Percentiles rank a stretch among this genome's conserved stretches.
Evolutionary conservation across 1,284 basidiomycete genomes (phyloP).

Genomic region (Pascua guehoae): DNA sequence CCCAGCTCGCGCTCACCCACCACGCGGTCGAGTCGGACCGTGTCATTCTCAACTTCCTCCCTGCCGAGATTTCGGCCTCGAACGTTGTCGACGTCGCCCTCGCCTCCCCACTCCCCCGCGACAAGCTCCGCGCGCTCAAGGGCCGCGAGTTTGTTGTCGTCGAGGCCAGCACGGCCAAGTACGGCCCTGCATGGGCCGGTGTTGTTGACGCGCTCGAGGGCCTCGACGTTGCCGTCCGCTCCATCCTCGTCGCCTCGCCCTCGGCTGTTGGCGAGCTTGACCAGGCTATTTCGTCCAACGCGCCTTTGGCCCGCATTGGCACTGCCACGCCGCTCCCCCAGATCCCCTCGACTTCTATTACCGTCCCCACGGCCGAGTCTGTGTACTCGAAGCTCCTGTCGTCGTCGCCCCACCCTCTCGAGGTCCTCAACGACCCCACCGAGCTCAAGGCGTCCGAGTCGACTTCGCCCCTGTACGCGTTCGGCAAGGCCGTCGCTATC

Average conservation of each 20-base stretch:
- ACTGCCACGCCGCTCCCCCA: slow-evolving; percentile 26
- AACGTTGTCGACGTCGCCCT: slow-evolving; percentile 65
- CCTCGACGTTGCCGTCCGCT: slow-evolving; percentile 36
- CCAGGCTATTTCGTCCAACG: slow-evolving; percentile 32
- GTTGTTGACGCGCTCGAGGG: slow-evolving; percentile 42
- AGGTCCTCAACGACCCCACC: slow-evolving; percentile 75
- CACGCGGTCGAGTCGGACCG: slow-evolving; percentile 56
- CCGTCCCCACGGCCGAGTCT: slow-evolving; percentile 77
- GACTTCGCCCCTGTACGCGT: slow-evolving; percentile 87
- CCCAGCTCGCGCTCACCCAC: slow-evolving; percentile 55
- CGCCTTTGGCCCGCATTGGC: slow-evolving; percentile 38
- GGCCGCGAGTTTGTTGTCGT: slow-evolving; percentile 74
- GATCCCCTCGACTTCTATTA: slow-evolving; percentile 53
- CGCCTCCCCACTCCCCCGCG: slow-evolving; percentile 62
- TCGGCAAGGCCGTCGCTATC: slow-evolving; percentile 83
- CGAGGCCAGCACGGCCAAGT: slow-evolving; percentile 78
- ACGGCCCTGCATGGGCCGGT: slow-evolving; percentile 61
- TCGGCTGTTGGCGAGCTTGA: slow-evolving; percentile 42
- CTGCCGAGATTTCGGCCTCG: slow-evolving; percentile 49
- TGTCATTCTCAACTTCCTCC: slow-evolving; percentile 68
- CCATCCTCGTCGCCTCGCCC: slow-evolving; percentile 43
- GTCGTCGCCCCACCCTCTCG: slow-evolving; percentile 74
- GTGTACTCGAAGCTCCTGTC: slow-evolving; percentile 90
- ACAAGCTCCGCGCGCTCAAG: slow-evolving; percentile 62
- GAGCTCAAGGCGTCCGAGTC: slow-evolving; percentile 70